Evolutionary conservation across 768 basidiomycete species (phyloP).

Genomic region (Tricholoma matsutake): DNA sequence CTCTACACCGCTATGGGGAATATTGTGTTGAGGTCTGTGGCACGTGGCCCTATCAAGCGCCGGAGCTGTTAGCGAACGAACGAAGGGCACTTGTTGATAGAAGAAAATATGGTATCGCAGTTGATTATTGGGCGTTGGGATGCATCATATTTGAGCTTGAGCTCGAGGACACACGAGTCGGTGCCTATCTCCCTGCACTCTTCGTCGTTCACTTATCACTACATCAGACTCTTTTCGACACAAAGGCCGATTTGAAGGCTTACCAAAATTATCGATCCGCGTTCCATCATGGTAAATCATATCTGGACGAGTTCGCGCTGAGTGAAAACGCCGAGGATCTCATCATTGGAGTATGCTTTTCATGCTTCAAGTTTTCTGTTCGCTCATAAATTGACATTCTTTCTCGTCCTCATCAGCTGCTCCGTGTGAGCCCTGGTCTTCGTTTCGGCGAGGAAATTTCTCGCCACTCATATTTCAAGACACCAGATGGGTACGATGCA

Average conservation of each 20-base stretch:
- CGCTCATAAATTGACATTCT: not conserved
- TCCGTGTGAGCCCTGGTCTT: conserved; percentile 14
- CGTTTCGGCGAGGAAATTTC: conserved; percentile 19
- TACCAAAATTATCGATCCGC: conserved; percentile 16
- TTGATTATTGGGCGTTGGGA: conserved; percentile 44
- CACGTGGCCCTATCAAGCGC: conserved; percentile 37
- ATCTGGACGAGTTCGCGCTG: conserved; percentile 22
- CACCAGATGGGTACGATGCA: conserved; percentile 15
- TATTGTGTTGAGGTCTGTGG: conserved; percentile 29
- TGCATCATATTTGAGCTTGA: conserved; percentile 39
- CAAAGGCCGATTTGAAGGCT: conserved; percentile 20
- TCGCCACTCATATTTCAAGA: conserved; percentile 23
- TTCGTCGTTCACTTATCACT: not conserved
- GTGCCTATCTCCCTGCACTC: not conserved
- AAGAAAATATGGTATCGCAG: conserved; percentile 26
- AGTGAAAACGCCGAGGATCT: conserved; percentile 21
- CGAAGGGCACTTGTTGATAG: conserved; percentile 6
- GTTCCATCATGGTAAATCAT: conserved; percentile 12
- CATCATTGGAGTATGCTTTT: conserved; percentile 27
- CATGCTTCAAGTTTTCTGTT: not conserved
- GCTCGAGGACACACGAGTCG: conserved; percentile 22
- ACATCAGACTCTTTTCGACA: conserved; percentile 30
- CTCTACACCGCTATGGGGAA: conserved; percentile 10
- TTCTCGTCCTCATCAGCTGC: conserved; percentile 13
- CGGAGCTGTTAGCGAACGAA: conserved; percentile 34